phyloP scores from a whole-genome alignment of 768 basidiomycete species.

The Collybia sp. region DNA sequence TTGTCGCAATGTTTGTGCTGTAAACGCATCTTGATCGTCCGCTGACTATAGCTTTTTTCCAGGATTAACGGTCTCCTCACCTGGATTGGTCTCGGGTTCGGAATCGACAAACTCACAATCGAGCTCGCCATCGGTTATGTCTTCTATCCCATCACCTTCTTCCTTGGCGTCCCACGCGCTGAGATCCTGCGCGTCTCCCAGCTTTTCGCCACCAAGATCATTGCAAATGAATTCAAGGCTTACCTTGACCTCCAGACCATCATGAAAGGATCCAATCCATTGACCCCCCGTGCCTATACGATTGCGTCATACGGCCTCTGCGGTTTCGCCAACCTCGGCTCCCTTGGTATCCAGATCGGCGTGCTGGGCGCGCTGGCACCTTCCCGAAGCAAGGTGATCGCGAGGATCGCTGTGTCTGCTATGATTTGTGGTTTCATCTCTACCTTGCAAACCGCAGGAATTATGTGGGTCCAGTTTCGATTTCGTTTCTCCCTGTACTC shows the following conservation, averaged over 20 bases:
- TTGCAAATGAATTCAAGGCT: conserved; percentile 85
- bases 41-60: neutral
- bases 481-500: conserved; percentile 3
- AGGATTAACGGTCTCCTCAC: conserved; percentile 81
- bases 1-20: conserved; percentile 53
- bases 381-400: conserved; percentile 64
- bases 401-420: conserved; percentile 55
- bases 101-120: conserved; percentile 76
- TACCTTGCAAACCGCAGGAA: conserved; percentile 30
- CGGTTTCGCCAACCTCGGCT: conserved; percentile 86
- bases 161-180: conserved; percentile 70
- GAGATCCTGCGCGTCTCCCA: conserved; percentile 81
- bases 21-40: neutral
- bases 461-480: conserved; percentile 15
- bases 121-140: conserved; percentile 84
- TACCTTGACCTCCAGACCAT: conserved; percentile 58
- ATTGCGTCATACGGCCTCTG: conserved; percentile 87
- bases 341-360: conserved; percentile 75
- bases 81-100: conserved; percentile 86
- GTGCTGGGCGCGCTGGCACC: conserved; percentile 42
- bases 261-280: conserved; percentile 38
- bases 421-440: conserved; percentile 29
- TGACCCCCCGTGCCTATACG: conserved; percentile 71
- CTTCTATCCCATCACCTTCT: conserved; percentile 85
- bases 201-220: conserved; percentile 80